Conservation (phyloP, 2,329 filamentous ascomycete genomes). For the Trichoderma hamatum region DNA sequence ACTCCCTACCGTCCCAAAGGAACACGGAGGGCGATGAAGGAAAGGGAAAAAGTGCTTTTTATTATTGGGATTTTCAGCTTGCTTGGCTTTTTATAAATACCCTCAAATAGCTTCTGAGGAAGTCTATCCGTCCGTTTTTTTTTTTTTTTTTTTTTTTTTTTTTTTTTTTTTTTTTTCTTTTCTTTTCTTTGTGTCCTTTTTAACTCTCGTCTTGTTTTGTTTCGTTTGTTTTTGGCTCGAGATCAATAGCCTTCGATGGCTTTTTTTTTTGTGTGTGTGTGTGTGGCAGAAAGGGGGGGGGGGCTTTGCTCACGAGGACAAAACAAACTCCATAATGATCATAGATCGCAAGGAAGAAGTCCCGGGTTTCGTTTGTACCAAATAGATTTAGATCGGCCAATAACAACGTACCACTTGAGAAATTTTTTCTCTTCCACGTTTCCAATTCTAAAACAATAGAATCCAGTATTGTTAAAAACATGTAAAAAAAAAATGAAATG, state of each 20-base stretch:
- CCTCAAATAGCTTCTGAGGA: slow-evolving; percentile 1
- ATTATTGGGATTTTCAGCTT: background rate
- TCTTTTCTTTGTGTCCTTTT: too few species aligned
- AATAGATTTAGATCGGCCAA: background rate
- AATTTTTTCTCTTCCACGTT: background rate
- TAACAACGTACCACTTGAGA: background rate
- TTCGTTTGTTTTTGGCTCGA: background rate
- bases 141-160: background rate
- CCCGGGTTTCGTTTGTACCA: background rate
- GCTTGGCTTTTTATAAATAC: background rate
- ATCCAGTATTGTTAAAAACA: background rate
- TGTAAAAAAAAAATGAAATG: background rate
- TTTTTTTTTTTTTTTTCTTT: background rate
- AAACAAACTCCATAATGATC: background rate
- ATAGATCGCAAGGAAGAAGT: background rate
- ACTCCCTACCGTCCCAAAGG: background rate
- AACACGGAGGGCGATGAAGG: background rate
- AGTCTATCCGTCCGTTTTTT: background rate
- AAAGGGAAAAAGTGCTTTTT: background rate
- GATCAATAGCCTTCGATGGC: background rate
- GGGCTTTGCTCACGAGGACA: background rate
- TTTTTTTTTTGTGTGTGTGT: too few species aligned
- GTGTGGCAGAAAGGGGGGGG: background rate
- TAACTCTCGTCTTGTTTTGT: too few species aligned
- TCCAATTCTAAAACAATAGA: background rate